Evolutionary conservation across 2,329 filamentous ascomycete genomes (phyloP), one percentile per base, ranked within the genome.

Genomic region (Aspergillus latus): DNA sequence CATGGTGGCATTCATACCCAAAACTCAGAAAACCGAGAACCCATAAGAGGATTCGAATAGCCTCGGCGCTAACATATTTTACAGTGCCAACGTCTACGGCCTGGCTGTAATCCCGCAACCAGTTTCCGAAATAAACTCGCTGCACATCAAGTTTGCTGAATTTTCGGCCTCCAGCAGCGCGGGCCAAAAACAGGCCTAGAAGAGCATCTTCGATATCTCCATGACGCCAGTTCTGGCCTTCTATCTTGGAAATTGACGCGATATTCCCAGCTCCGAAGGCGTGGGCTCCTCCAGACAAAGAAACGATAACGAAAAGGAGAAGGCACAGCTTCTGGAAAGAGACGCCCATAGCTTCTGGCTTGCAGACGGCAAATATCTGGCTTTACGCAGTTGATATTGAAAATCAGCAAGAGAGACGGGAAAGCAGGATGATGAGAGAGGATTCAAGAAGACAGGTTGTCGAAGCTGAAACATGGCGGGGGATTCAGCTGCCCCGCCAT

Each of bases 111-210:
- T 97, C 92, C 54, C 85, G 85, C 34, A 96, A 84, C 92, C 92
- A 96, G 79, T 96, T 97, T 62, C 92, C 92, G 78, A 97, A 97
- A 79, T 97, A 97, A 61, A 95, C 89, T 59, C 92, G 85, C 62
- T 92, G 89, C 60, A 96, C 89, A 69, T 87, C 88, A 68, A 96
- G 84, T 78, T 94, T 94, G 79, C 84, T 85, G 76, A 96, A 96
- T 69, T 92, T 95, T 79, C 92, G 92, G 65, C 84, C 84, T 61
- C 84, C 85, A 37, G 82, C 80, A 40, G 82, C 80, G 58, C 82
- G 80, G 44, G 86, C 84, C 71, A 88, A 84, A 46, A 86, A 76
- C 30, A 96, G 80, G 58, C 84, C 86, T 57, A 96, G 84, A 54
- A 96, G 85, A 34, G 88, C 88, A 78, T 97, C 92, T 79, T 96